These are phyloP conservation scores for Boletus vinaceobasis DNA, from an alignment of 768 basidiomycete species.

Conservation along the genomic window DNA sequence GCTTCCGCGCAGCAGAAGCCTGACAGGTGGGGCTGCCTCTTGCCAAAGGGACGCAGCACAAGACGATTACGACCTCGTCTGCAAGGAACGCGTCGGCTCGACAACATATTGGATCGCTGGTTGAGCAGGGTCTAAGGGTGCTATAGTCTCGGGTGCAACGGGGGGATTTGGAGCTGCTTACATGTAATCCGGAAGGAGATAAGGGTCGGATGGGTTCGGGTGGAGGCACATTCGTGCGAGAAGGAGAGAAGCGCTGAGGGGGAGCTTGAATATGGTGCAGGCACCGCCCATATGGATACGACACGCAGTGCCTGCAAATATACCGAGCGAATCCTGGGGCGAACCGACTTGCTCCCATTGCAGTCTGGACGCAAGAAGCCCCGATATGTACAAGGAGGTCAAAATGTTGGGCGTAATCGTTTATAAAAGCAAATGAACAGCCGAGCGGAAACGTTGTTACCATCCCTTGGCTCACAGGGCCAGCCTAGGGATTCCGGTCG, in stretches of 20 bases:
- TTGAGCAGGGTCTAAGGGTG: neutral
- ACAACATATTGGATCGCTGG: neutral
- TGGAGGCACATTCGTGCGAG: neutral
- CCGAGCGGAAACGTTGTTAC: slow-evolving; percentile 6
- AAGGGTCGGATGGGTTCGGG: slow-evolving; percentile 23
- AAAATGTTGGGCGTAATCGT: slow-evolving; percentile 21
- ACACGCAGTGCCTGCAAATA: slow-evolving; percentile 13
- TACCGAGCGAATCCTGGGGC: slow-evolving; percentile 22
- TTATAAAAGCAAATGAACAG: slow-evolving; percentile 29
- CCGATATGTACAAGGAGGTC: slow-evolving; percentile 30
- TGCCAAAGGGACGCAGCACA: neutral
- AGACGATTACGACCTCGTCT: neutral
- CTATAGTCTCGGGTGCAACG: neutral
- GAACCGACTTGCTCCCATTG: slow-evolving; percentile 13
- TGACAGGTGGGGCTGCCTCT: neutral
- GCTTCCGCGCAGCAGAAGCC: slow-evolving; percentile 5
- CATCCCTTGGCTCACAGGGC: slow-evolving; percentile 9
- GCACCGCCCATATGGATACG: slow-evolving; percentile 11
- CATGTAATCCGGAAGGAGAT: neutral
- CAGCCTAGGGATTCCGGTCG: slow-evolving; percentile 10
- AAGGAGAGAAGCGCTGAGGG: slow-evolving; percentile 10
- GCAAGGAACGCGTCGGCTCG: neutral
- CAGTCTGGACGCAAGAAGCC: slow-evolving; percentile 10
- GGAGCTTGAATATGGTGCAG: neutral
- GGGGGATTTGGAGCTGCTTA: neutral